These are phyloP conservation scores for Leccinum ochraceum DNA, from an alignment of 768 basidiomycete genomes.

Conservation along the genomic window DNA sequence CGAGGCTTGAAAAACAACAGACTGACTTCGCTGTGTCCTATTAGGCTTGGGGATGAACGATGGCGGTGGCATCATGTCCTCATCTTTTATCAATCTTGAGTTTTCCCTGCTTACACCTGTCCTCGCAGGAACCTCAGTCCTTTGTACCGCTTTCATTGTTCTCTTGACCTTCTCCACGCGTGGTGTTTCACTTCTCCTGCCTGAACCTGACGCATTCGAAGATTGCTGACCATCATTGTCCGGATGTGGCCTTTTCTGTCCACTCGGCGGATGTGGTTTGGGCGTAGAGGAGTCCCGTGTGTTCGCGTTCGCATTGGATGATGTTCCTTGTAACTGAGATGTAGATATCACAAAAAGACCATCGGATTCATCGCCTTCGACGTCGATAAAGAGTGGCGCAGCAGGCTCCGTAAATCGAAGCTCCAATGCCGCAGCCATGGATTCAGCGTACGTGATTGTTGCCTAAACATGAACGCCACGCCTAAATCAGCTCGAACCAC, in stretches of 20 bases:
- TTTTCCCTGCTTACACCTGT: constrained; percentile 13
- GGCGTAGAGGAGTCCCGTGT: constrained; percentile 21
- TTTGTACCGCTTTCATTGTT: constrained; percentile 39
- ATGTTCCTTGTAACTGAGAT: constrained; percentile 50
- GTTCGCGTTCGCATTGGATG: constrained; percentile 19
- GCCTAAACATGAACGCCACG: constrained; percentile 57
- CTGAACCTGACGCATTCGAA: constrained; percentile 26
- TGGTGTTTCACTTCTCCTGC: constrained; percentile 35
- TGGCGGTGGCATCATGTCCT: constrained; percentile 45
- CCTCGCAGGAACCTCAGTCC: constrained; percentile 24
- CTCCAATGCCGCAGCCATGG: constrained; percentile 61
- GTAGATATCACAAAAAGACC: constrained; percentile 80
- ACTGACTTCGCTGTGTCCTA: constrained; percentile 12
- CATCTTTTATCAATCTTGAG: constrained; percentile 18
- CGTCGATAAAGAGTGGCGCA: constrained; percentile 73
- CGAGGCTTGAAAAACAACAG: no score
- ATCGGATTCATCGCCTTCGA: constrained; percentile 66
- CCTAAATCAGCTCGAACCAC: background rate
- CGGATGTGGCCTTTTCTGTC: constrained; percentile 24
- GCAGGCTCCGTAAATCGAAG: constrained; percentile 76
- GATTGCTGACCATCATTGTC: constrained; percentile 31
- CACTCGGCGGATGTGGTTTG: constrained; percentile 8
- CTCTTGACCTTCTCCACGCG: constrained; percentile 47
- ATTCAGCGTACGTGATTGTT: constrained; percentile 77
- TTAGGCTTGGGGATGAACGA: constrained; percentile 20